These are phyloP conservation scores for Alnus rubra DNA, from an alignment of 306 rosid genomes.

Conservation along the genomic window DNA sequence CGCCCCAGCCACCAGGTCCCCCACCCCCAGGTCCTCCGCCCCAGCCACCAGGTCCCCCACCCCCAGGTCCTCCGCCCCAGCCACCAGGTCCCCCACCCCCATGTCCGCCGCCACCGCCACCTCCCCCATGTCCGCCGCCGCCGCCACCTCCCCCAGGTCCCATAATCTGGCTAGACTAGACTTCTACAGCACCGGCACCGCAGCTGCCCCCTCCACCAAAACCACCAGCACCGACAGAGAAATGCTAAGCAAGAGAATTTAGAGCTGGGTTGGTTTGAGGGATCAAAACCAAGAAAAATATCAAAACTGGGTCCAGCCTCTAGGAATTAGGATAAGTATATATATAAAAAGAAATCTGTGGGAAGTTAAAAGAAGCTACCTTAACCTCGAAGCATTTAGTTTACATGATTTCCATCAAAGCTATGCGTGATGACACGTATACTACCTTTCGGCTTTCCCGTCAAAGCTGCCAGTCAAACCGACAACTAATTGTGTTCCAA, in stretches of 20 bases:
- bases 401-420: too few species aligned
- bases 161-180: conserved; percentile 29
- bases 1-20: conserved; percentile 35
- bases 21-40: conserved; percentile 32
- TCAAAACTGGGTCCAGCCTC: too few species aligned
- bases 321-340: too few species aligned
- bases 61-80: background rate
- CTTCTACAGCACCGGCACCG: background rate
- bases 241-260: conserved; percentile 4
- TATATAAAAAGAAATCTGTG: too few species aligned
- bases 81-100: conserved; percentile 17
- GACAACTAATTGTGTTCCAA: too few species aligned
- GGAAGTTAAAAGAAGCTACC: too few species aligned
- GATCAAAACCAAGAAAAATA: background rate
- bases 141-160: conserved; percentile 35
- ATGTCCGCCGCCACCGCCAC: background rate
- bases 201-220: conserved; percentile 1
- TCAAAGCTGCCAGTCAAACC: too few species aligned
- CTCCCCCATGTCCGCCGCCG: background rate
- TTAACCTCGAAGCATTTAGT: too few species aligned
- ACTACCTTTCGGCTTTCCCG: too few species aligned
- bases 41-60: background rate
- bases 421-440: too few species aligned
- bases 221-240: background rate
- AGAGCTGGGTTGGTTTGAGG: too few species aligned